Conservation (phyloP, 192 early-diverging fungal genomes). For the Funneliformis mosseae region DNA sequence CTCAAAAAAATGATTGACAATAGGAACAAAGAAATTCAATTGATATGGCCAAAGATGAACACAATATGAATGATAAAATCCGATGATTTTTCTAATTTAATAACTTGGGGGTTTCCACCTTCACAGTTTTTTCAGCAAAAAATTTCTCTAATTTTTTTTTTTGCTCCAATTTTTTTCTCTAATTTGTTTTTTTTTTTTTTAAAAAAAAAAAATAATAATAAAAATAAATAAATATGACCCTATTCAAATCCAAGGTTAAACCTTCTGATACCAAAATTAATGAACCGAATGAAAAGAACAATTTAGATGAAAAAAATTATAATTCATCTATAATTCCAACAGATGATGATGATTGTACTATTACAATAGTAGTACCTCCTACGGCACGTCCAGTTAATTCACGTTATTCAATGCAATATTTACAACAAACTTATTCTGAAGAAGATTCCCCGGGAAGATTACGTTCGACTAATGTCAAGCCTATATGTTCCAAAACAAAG, state of each 20-base stretch:
- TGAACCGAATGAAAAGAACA: background rate
- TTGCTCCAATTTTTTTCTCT: too few relatives aligned
- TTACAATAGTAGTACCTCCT: background rate
- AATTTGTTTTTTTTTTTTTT: too few relatives aligned
- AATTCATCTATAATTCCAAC: background rate
- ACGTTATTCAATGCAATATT: background rate
- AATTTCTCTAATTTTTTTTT: too few relatives aligned
- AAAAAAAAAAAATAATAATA: too few relatives aligned
- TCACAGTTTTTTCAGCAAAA: too few relatives aligned
- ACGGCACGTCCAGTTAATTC: background rate
- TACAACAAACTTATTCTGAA: background rate
- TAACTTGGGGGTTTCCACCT: too few relatives aligned
- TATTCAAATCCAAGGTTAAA: background rate
- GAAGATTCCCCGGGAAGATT: background rate
- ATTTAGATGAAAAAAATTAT: background rate
- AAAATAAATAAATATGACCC: background rate
- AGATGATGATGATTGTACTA: background rate
- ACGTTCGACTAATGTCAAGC: background rate
- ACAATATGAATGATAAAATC: too few relatives aligned
- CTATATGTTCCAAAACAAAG: background rate
- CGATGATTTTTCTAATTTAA: too few relatives aligned
- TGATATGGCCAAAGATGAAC: too few relatives aligned
- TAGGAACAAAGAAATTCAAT: too few relatives aligned
- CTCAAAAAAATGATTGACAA: too few relatives aligned
- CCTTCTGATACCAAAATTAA: background rate